These are phyloP conservation scores for Arthroderma sp. DNA, from an alignment of 2,329 filamentous ascomycete species.

Conservation along the genomic window DNA sequence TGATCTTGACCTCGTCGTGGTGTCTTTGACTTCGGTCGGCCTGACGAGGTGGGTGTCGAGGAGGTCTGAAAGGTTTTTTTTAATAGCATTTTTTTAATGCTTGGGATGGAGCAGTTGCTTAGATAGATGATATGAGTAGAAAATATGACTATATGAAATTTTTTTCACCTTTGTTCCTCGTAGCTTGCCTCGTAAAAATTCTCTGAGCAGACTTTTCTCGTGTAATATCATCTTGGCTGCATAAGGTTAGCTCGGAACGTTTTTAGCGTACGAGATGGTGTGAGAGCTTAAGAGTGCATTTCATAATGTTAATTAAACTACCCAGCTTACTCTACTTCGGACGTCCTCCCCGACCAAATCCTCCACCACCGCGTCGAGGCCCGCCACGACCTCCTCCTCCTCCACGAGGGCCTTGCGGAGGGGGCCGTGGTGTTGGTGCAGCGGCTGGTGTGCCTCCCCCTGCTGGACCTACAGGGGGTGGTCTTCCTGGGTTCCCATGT, in stretches of 20 bases:
- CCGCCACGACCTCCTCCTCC: not conserved
- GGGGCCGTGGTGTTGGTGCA: not conserved
- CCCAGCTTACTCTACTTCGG: constrained; percentile 2
- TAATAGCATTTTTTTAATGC: constrained; percentile 24
- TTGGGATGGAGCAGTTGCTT: not conserved
- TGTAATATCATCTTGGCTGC: no score
- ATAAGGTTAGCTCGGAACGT: no score
- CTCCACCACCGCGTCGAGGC: constrained; percentile 1
- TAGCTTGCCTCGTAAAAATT: not conserved
- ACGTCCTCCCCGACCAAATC: constrained; percentile 1
- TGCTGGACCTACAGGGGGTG: not conserved
- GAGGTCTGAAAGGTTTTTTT: constrained; percentile 69
- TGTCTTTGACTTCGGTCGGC: constrained; percentile 64
- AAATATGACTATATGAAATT: not conserved
- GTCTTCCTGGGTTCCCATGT: not conserved
- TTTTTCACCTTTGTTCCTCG: not conserved
- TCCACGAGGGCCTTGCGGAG: constrained; percentile 1
- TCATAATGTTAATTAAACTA: not conserved
- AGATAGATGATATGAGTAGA: not conserved
- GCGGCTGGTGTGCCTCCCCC: not conserved
- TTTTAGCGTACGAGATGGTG: no score
- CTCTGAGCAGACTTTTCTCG: not conserved
- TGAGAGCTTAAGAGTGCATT: no score
- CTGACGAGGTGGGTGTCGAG: constrained; percentile 67
- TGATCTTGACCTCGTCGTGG: constrained; percentile 72